Conservation (phyloP, 2,329 filamentous ascomycete species). For the Coleophoma eucalyptorum region DNA sequence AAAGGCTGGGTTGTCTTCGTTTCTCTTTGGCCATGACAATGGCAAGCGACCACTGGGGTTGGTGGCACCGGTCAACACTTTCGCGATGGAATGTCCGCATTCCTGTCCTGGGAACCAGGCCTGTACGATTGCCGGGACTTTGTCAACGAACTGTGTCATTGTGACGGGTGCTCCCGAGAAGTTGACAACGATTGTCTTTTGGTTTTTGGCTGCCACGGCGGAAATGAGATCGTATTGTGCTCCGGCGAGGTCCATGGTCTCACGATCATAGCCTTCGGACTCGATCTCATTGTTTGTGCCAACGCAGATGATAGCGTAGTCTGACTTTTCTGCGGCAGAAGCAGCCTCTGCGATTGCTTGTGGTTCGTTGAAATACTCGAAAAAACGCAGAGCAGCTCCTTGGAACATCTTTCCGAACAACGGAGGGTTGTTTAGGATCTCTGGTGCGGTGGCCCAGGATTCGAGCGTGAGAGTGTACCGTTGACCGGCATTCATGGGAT, state of each 20-base stretch:
- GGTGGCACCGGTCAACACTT: slow-evolving; percentile 71
- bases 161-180: not conserved
- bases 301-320: slow-evolving; percentile 57
- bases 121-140: not conserved
- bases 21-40: slow-evolving; percentile 56
- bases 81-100: slow-evolving; percentile 65
- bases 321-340: slow-evolving; percentile 41
- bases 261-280: slow-evolving; percentile 17
- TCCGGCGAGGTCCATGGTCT: slow-evolving; percentile 58
- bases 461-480: slow-evolving; percentile 22
- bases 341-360: not conserved
- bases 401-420: slow-evolving; percentile 16
- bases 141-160: not conserved
- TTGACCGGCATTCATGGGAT: slow-evolving; percentile 20
- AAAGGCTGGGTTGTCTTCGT: slow-evolving; percentile 59
- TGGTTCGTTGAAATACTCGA: slow-evolving; percentile 43
- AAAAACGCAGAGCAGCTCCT: not conserved
- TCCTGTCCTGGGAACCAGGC: not conserved
- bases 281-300: slow-evolving; percentile 45
- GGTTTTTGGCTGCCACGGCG: not conserved
- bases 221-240: slow-evolving; percentile 55
- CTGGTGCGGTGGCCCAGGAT: slow-evolving; percentile 24
- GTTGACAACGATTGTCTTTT: not conserved
- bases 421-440: slow-evolving; percentile 23
- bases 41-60: slow-evolving; percentile 75